Evolutionary conservation across 1,284 basidiomycete species (phyloP).

Genomic region (Leccinum cinnamomeum): DNA sequence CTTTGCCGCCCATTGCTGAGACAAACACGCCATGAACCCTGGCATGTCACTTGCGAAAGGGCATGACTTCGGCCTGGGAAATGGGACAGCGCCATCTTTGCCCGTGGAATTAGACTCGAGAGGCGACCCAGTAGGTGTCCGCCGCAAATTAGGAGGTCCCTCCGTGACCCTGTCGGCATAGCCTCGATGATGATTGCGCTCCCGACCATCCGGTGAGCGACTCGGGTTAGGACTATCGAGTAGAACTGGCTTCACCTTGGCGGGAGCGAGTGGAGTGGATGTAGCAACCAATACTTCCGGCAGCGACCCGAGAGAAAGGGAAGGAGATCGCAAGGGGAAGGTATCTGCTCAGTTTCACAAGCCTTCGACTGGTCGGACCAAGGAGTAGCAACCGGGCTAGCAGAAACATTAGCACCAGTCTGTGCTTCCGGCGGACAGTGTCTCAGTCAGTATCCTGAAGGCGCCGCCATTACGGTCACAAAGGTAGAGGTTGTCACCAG

Average conservation of each 20-base stretch:
- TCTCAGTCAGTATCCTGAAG: too few species aligned
- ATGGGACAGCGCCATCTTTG: not conserved
- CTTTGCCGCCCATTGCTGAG: slow-evolving; percentile 9
- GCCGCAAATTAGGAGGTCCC: slow-evolving; percentile 32
- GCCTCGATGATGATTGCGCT: slow-evolving; percentile 49
- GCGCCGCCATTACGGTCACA: too few species aligned
- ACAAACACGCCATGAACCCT: not conserved
- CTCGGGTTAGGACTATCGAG: slow-evolving; percentile 35
- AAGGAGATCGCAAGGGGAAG: not conserved
- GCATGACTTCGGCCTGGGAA: slow-evolving; percentile 39
- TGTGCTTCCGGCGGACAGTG: too few species aligned
- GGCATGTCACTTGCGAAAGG: slow-evolving; percentile 33
- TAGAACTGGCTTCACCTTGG: slow-evolving; percentile 9
- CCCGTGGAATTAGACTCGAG: slow-evolving; percentile 16
- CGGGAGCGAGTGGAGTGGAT: slow-evolving; percentile 7
- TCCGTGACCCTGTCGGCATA: slow-evolving; percentile 40
- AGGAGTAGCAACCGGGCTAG: slow-evolving; percentile 31
- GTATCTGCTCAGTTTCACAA: not conserved
- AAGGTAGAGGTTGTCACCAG: too few species aligned
- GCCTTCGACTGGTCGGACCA: slow-evolving; percentile 34
- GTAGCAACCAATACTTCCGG: slow-evolving; percentile 32
- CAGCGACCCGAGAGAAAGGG: slow-evolving; percentile 40
- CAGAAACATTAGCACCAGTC: slow-evolving; percentile 22
- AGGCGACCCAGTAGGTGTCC: slow-evolving; percentile 47
- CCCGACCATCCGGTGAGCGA: slow-evolving; percentile 18